Conservation (phyloP, 2,329 filamentous ascomycete species). For the Fusarium equiseti region DNA sequence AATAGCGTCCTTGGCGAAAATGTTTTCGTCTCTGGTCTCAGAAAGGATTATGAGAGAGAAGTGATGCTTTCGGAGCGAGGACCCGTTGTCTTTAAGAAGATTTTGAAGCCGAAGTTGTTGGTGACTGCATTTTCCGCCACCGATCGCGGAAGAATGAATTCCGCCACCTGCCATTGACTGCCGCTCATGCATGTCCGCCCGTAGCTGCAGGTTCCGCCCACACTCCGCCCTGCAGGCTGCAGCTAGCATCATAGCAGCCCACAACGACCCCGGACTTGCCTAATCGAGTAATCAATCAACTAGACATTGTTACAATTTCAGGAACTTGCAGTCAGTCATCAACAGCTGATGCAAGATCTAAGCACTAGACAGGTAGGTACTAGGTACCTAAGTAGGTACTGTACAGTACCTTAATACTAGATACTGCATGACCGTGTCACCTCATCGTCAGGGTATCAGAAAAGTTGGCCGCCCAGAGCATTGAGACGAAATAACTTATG, state of each 20-base stretch:
- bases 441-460: not conserved
- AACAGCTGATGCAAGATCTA: constrained; percentile 1
- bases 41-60: constrained; percentile 5
- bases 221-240: constrained; percentile 46
- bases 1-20: constrained; percentile 65
- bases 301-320: constrained; percentile 21
- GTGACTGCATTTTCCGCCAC: constrained; percentile 43
- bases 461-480: not conserved
- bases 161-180: constrained; percentile 44
- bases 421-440: not conserved
- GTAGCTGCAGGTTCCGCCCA: constrained; percentile 35
- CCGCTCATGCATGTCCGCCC: constrained; percentile 37
- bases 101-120: constrained; percentile 17
- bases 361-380: not conserved
- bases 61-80: constrained; percentile 7
- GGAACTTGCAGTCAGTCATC: constrained; percentile 12
- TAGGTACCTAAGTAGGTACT: not conserved
- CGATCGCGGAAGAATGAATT: constrained; percentile 49
- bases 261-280: constrained; percentile 47
- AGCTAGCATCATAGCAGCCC: constrained; percentile 31
- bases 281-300: constrained; percentile 42
- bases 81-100: constrained; percentile 29
- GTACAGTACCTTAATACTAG: not conserved
- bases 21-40: constrained; percentile 15
- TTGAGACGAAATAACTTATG: not conserved